Evolutionary conservation across 2,329 filamentous ascomycete genomes (phyloP), one percentile per base, ranked within the genome.

Genomic region (Trichoderma afroharzianum): DNA sequence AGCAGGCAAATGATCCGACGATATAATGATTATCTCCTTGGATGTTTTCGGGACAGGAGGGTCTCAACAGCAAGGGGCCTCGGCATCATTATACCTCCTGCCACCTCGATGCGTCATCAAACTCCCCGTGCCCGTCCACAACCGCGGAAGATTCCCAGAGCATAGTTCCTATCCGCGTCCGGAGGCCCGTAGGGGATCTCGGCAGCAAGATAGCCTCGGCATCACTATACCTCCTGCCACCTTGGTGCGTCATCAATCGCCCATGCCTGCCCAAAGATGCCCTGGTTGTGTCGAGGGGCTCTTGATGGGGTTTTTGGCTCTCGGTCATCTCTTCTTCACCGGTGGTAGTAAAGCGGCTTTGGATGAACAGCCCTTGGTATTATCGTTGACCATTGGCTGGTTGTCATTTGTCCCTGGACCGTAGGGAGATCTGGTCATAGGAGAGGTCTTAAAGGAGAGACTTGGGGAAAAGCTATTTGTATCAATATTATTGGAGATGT

Each of bases 311-410:
- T 9, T 43, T 43, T 18, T 43, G 15, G 15, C 3, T 39, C 36
- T 39, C 15, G 15, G 36, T 39, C 36, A 18, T 3, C 8, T 6
- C 6, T 18, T 18, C 36, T 39, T 39, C 3, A 0, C 15, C 36
- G 15, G 18, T 39, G 36, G 6, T 1, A 18, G 36, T 18, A 39
- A 39, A 18, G 15, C 36, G 6, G 15, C 36, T 39, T 39, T 39
- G 15, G 36, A 39, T 18, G 36, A 39, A 39, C 3, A 39, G 36
- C 93, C 39, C 39, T 43, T n/a, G 15, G 18, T 43, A 43, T 4
- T 3, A 43, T 43, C 15, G 39, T 43, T 43, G 7, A 18, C 39
- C 39, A n/a, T 8, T 43, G 15, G 15, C 39, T 4, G 7, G 39
- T n/a, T 43, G 39, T 18, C 39, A n/a, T 43, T 43, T 43, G 39